Evolutionary conservation across 768 basidiomycete genomes (phyloP).

Genomic region (Tremella yokohamensis): DNA sequence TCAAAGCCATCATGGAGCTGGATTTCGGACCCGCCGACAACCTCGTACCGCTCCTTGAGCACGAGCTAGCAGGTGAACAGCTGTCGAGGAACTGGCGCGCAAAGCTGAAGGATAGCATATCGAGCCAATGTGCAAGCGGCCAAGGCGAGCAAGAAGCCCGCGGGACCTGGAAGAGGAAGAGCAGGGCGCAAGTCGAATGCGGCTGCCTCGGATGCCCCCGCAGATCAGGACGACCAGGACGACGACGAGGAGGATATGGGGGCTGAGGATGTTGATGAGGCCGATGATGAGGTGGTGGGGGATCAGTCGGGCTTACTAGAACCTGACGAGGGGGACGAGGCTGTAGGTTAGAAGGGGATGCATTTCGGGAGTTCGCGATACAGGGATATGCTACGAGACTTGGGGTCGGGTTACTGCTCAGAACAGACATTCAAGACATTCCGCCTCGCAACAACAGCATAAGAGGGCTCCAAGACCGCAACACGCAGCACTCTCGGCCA

Average conservation of each 20-base stretch:
- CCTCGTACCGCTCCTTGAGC: conserved; percentile 34
- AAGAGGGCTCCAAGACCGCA: conserved; percentile 10
- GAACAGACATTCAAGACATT: conserved; percentile 16
- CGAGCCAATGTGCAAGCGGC: conserved; percentile 40
- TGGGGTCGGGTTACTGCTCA: background rate
- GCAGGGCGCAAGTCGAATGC: conserved; percentile 23
- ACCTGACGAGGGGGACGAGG: conserved; percentile 47
- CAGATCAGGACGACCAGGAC: conserved; percentile 26
- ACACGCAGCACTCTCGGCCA: conserved; percentile 11
- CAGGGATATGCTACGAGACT: background rate
- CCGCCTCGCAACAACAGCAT: conserved; percentile 14
- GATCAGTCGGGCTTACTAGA: conserved; percentile 51
- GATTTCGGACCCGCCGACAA: conserved; percentile 43
- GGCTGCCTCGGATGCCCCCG: conserved; percentile 28
- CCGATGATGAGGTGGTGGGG: conserved; percentile 37
- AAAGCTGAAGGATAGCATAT: conserved; percentile 36
- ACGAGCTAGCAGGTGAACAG: conserved; percentile 39
- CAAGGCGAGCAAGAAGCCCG: conserved; percentile 22
- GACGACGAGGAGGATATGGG: conserved; percentile 32
- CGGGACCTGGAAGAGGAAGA: conserved; percentile 13
- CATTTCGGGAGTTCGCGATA: background rate
- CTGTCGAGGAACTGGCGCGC: conserved; percentile 1
- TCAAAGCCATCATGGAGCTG: conserved; percentile 58
- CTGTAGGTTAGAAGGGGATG: conserved; percentile 2
- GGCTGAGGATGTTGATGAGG: conserved; percentile 24